Evolutionary conservation across 2,329 filamentous ascomycete genomes (phyloP).

Genomic region (Cladosporium phlei): DNA sequence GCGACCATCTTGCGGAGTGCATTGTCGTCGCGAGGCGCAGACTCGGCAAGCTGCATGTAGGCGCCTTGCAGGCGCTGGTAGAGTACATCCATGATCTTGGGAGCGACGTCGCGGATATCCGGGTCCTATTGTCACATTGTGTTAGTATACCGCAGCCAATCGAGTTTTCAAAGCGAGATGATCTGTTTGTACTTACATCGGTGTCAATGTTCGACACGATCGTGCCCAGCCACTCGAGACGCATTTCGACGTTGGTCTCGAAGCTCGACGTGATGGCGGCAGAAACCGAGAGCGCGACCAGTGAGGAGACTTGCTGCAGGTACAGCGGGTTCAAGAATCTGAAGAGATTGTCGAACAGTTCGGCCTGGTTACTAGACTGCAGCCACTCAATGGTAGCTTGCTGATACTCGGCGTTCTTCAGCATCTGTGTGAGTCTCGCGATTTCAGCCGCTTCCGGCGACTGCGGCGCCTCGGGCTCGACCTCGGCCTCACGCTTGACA

Average conservation of each 20-base stretch:
- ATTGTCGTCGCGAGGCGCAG: constrained; percentile 45
- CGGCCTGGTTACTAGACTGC: constrained; percentile 54
- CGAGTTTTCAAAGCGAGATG: no score
- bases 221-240: constrained; percentile 55
- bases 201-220: constrained; percentile 53
- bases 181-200: constrained; percentile 39
- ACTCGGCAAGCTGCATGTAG: constrained; percentile 54
- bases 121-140: constrained; percentile 19
- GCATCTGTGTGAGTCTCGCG: constrained; percentile 56
- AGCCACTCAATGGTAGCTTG: constrained; percentile 52
- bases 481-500: not conserved
- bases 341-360: constrained; percentile 60
- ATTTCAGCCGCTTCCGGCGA: constrained; percentile 53
- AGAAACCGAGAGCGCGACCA: constrained; percentile 57
- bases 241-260: constrained; percentile 48
- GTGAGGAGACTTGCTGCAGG: constrained; percentile 50
- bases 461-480: not conserved
- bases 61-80: constrained; percentile 52
- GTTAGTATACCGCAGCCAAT: not conserved
- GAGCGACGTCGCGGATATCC: constrained; percentile 53
- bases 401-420: constrained; percentile 52
- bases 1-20: constrained; percentile 32
- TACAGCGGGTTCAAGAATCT: constrained; percentile 54
- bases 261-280: constrained; percentile 57
- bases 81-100: constrained; percentile 57